Evolutionary conservation across 495 filamentous ascomycete species (phyloP).

Genomic region (Terfezia claveryi): DNA sequence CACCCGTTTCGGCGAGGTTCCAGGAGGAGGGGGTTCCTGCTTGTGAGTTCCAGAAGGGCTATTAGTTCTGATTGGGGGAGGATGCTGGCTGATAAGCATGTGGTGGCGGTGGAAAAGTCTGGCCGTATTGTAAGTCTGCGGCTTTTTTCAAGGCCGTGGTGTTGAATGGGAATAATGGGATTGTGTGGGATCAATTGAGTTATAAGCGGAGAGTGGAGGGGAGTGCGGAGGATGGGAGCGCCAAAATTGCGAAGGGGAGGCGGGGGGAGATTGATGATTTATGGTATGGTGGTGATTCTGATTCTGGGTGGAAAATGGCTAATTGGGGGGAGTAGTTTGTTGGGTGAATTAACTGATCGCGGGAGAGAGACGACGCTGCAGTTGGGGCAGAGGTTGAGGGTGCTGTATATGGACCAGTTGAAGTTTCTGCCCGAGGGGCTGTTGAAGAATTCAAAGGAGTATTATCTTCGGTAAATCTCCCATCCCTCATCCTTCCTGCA

Average conservation of each 20-base stretch:
- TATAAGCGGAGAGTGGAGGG: slow-evolving; percentile 14
- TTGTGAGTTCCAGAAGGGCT: slow-evolving; percentile 26
- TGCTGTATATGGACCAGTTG: slow-evolving; percentile 75
- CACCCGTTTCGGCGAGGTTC: slow-evolving; percentile 68
- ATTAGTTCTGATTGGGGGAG: background rate
- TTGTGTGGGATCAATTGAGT: slow-evolving; percentile 8
- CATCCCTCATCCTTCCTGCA: background rate
- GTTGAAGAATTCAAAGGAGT: slow-evolving; percentile 28
- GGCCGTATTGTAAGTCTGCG: slow-evolving; percentile 78
- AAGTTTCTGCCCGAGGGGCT: slow-evolving; percentile 52
- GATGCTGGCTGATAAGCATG: background rate
- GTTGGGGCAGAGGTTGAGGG: slow-evolving; percentile 54
- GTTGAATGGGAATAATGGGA: slow-evolving; percentile 22
- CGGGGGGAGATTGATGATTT: slow-evolving; percentile 2
- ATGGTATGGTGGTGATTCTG: slow-evolving; percentile 5
- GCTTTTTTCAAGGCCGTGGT: slow-evolving; percentile 49
- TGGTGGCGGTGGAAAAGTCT: slow-evolving; percentile 29
- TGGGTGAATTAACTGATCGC: slow-evolving; percentile 71
- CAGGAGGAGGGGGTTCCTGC: slow-evolving; percentile 62
- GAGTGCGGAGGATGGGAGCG: slow-evolving; percentile 4
- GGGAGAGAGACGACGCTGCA: slow-evolving; percentile 67
- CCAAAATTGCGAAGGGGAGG: slow-evolving; percentile 1
- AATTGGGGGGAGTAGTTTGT: slow-evolving; percentile 29
- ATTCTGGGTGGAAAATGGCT: background rate
- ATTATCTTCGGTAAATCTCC: slow-evolving; percentile 41